Base-by-base conservation (phyloP, 208 protist genomes). In the Borovskyia barvae region DNA sequence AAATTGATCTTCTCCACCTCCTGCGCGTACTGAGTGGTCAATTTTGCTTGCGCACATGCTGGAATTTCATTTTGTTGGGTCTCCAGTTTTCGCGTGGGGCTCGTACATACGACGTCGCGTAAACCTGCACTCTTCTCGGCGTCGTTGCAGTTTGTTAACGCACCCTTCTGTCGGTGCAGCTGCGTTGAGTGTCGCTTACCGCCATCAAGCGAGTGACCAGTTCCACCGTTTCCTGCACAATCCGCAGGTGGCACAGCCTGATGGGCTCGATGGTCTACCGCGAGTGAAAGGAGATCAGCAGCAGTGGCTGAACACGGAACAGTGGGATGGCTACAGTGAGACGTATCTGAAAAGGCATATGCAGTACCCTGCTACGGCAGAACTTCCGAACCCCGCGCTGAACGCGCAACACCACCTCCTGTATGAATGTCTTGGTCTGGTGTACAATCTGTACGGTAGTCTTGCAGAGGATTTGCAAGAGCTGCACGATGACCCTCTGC, bases 291-390 rank as follows among this genome's bases (percentile, higher is more conserved):
- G 61, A 14, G 84, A 90, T 19, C 88, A 92, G 74, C 84, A 90
- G 72, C 69, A 80, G 68, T 94, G 88, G 88, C 72, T 90, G 30
- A 92, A 94, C 75, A 90, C 80, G 25, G 85, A 94, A 66, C 88
- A 94, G 66, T 94, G 85, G 85, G 69, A 78, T 30, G 88, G 88
- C 8, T 94, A 94, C 77, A 94, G 88, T 47, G 70, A 80, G 12
- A 87, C 82, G 6, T 94, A 92, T 46, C 69, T 94, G 37, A 41
- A 76, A 62, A 77, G 78, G 20, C 68, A 81, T 62, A 94, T 94
- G 84, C 84, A 92, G 59, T 94, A 94, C 57, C 73, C 80, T 1
- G 82, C 79, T 47, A 92, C 84, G 17, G 73, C 66, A 52, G 87
- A 94, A 46, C 82, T 85, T 33, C 72, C 74, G 32, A 90, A 90